Base-by-base conservation (phyloP, 2,329 filamentous ascomycete species). In the Penicillium decumbens region DNA sequence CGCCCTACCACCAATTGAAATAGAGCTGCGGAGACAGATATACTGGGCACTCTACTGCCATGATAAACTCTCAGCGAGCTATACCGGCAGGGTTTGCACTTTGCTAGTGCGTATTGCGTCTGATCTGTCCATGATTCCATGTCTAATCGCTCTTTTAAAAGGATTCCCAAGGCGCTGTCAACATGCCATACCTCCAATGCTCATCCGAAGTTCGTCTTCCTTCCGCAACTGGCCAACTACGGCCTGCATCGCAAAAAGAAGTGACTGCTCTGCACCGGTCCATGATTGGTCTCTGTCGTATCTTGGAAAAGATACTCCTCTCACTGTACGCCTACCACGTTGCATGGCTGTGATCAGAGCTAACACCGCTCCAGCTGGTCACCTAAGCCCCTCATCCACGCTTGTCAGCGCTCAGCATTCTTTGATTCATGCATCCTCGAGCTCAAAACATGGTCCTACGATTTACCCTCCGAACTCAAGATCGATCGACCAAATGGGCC, bases 31-130 rank as follows among this genome's bases (percentile, higher is more conserved):
- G 6, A 57, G 65, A 18, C 68, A 69, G 42, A 67, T 71, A 1
- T 71, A 71, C 39, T 71, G 67, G 68, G 54, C 67, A 1, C 47
- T 70, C 2, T 71, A 71, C 29, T 69, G 65, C 23, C 56, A 65
- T 41, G 68, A 71, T 44, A 71, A 71, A 29, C 51, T 68, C 2
- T 60, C 61, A 0, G 64, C 67, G 3, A 67, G 59, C 18, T 70
- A 71, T 43, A 68, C 66, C 1, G 68, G 68, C 0, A 59, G 68
- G 7, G 62, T 71, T 6, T 71, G 68, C 47, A 66, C 65, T 2
- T 61, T 71, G 49, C 45, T 70, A 55, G 67, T 70, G 60, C n/a
- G 59, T 46, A 7, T 3, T 2, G 24, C n/a, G 13, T 10, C 20
- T 23, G 9, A 9, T 1, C n/a, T 15, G 4, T 4, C 20, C 9